Evolutionary conservation across 305 asterid genomes (phyloP), one percentile per base, ranked within the genome.

Genomic region (Solanum aculeatissimum): DNA sequence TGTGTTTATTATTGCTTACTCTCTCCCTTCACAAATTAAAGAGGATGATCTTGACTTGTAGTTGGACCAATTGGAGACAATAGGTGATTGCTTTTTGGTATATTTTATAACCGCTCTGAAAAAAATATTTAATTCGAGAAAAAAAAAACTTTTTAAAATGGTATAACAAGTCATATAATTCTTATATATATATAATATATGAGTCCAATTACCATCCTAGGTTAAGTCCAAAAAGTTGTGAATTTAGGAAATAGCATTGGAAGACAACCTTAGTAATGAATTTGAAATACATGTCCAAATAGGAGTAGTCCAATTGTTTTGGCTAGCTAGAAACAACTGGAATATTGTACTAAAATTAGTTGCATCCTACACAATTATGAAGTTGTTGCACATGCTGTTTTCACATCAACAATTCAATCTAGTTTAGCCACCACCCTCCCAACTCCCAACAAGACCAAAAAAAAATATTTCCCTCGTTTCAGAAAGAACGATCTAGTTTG

Each of bases 71-170:
- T 58, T 29, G 11, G 79, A 45, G 47, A 58, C 58, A 66, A 51
- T 11, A 15, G 58, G 74, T 55, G 55, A 60, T 29, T 80, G 23
- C n/a, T 80, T 71, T 63, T 81, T 62, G 81, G 25, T 77, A 69
- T 68, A 55, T 13, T 38, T 55, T 21, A 49, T 74, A 23, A 53
- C 25, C 15, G 10, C 13, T 23, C 7, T 4, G 7, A n/a, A 55
- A 19, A 16, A 9, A 16, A 4, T 29, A 3, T 0, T 1, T 2
- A 63, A 13, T 4, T 27, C 5, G 2, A 0, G 0, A 32, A 6
- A 0, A 1, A 0, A 32, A 2, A 0, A 0, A 16, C 2, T 9
- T 0, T 66, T 0, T n/a, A 66, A 32, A 0, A 66, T 4, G 14
- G 10, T 66, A 32, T 35, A 35, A 35, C 40, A 35, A 35, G 6